Evolutionary conservation across 371 early-diverging fungal species (phyloP), one percentile per base, ranked within the genome.

Genomic region (Batrachochytrium dendrobatidis): DNA sequence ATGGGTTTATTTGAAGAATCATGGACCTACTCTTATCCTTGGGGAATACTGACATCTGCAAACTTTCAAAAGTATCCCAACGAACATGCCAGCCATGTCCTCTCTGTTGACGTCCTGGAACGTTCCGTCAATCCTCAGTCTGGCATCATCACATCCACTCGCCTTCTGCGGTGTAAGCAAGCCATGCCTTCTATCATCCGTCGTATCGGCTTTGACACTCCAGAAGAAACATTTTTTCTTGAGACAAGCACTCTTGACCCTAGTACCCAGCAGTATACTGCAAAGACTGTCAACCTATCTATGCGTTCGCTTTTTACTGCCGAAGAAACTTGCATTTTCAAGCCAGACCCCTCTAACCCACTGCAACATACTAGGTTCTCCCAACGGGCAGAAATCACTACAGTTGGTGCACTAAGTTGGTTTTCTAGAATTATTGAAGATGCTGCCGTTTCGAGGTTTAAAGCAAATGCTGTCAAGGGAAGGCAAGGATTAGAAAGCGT

Each of bases 31-130:
- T 63, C 75, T 56, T 86, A 93, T 76, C 77, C 85, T 59, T 97
- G 94, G 92, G 80, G 72, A 22, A 80, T 87, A 18, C 88, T 95
- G 24, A 92, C 94, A 24, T 79, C 86, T 15, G 98, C 93, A 46
- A 86, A 90, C 71, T 97, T 92, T 92, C 83, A 85, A 68, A 97
- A 97, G 75, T 97, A 97, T 74, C 98, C 98, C 7, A 97, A 97
- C 70, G 90, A 89, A 34, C 78, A 85, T 44, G 85, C 90, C 32
- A 82, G 87, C 53, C 98, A 97, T 62, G 96, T 97, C 51, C 68
- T 88, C 39, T 86, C 88, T 61, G 92, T 94, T 30, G 98, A 95
- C 74, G 83, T 90, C 26, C 80, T 95, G 52, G 75, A 85, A 59
- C 81, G 93, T 34, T 68, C 71, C 4, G 78, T 98, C 20, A 89